Base-by-base conservation (phyloP, 495 filamentous ascomycete genomes). In the Neurospora terricola region DNA sequence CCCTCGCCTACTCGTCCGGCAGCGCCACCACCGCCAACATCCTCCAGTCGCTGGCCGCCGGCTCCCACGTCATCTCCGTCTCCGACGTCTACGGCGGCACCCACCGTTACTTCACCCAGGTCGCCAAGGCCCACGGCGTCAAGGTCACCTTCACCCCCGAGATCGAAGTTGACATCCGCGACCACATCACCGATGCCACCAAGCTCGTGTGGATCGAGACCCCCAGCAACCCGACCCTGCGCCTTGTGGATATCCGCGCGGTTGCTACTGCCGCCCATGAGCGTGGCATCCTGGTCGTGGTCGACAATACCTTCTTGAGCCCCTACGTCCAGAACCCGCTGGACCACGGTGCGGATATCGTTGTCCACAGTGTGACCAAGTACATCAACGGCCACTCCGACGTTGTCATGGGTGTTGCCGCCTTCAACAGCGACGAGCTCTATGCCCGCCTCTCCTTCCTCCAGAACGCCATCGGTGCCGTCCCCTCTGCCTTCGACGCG, bases 301-400 rank as follows among this genome's bases (percentile, higher is more conserved):
- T 99, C 3, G 96, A 99, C 83, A 99, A 99, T 85, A 99, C 96
- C 3, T 99, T 99, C 85, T 84, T 99, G 77, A 93, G 90, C 74
- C 96, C 96, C 36, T 99, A 98, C 80, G 87, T 98, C 34, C 96
- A 99, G 82, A 98, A 98, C 81, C 96, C 96, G 2, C 87, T 99
- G 36, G 89, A 94, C 76, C 93, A 96, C 82, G 96, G 96, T 77
- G 96, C 96, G 42, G 96, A 99, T 79, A 94, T 99, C 68, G 96
- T 98, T 59, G 90, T 98, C n/a, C 96, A 99, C 86, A 94, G 91
- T 45, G 96, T 99, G n/a, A 99, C 96, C 9, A 99, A 99, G 82
- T 99, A 98, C 83, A 98, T 99, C 82, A 99, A 99, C 80, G 96
- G 96, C 8, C 96, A 99, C 83, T 86, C 90, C 82, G 95, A 99